Conservation (phyloP, 257 asterid genomes). For the Plantago major region DNA sequence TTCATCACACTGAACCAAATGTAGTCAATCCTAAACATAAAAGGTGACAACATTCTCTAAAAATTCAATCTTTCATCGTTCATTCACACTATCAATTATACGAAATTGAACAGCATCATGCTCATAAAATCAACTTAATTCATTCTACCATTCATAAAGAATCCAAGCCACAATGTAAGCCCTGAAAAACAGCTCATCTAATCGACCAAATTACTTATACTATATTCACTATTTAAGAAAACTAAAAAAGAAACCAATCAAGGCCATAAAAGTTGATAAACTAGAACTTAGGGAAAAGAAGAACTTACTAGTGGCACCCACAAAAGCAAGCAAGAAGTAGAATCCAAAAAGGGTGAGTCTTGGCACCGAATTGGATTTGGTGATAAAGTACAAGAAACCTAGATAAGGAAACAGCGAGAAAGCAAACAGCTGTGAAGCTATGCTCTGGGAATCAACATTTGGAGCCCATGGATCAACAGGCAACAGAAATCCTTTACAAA, state of each 20-base stretch:
- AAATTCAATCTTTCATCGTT: no score
- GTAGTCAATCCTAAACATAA: no score
- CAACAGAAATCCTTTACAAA: conserved; percentile 43
- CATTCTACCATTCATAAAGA: not conserved
- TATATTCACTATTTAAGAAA: not conserved
- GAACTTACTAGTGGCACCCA: conserved; percentile 82
- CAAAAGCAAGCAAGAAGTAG: conserved; percentile 89
- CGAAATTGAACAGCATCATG: no score
- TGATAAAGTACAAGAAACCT: conserved; percentile 79
- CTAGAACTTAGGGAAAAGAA: no score
- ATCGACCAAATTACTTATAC: not conserved
- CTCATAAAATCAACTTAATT: not conserved
- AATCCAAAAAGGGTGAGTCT: conserved; percentile 91
- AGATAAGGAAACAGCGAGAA: conserved; percentile 78
- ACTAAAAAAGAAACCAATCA: no score
- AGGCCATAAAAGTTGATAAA: no score
- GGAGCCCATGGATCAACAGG: conserved; percentile 98
- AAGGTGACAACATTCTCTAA: no score
- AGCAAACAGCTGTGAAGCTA: conserved; percentile 88
- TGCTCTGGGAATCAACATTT: conserved; percentile 66
- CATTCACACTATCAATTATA: no score
- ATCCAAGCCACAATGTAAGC: not conserved
- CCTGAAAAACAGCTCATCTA: not conserved
- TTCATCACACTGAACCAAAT: no score
- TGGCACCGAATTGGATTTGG: conserved; percentile 86